Evolutionary conservation across 2,329 filamentous ascomycete species (phyloP), one percentile per base, ranked within the genome.

Genomic region (Fusarium miscanthi): DNA sequence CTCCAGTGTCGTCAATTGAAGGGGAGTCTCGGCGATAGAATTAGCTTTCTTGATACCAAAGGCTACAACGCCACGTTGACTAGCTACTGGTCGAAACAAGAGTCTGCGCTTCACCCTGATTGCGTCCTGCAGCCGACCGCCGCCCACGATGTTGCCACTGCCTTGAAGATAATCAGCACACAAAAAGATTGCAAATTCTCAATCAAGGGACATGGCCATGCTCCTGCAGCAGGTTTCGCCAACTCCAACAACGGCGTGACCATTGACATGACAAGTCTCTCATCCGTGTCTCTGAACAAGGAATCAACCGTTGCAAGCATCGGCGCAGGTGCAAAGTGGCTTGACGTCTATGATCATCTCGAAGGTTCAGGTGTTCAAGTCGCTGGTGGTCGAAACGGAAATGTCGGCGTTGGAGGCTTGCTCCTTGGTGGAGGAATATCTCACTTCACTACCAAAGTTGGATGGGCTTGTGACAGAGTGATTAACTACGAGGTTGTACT

Each of bases 401-500:
- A 66, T 16, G 43, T 65, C 2, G 63, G 61, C 3, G 63, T 66
- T 3, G 61, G 51, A n/a, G 63, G 63, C 0, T 35, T 66, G 4
- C 63, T 66, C 0, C 11, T 66, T 0, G 61, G 61, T 3, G 63
- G 63, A 6, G 63, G 63, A 13, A 66, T 59, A 30, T 58, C 63
- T 0, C 63, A 66, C 9, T 66, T 66, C 14, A 66, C 63, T 12
- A 64, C 61, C 5, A 6, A 33, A 1, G 19, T 51, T 0, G 63
- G 63, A 5, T 66, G 54, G 17, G 61, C 51, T n/a, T 66, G 63
- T n/a, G 63, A 66, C 16, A 49, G 7, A 10, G 61, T 66, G 6
- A 3, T 51, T 1, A 66, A 57, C 1, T 66, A 59, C 10, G n/a
- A 66, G 13, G 16, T 59, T 4, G 33, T 59, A 0, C 43, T 66